Conservation (phyloP, 2,329 filamentous ascomycete species). For the Fusarium coffeatum region DNA sequence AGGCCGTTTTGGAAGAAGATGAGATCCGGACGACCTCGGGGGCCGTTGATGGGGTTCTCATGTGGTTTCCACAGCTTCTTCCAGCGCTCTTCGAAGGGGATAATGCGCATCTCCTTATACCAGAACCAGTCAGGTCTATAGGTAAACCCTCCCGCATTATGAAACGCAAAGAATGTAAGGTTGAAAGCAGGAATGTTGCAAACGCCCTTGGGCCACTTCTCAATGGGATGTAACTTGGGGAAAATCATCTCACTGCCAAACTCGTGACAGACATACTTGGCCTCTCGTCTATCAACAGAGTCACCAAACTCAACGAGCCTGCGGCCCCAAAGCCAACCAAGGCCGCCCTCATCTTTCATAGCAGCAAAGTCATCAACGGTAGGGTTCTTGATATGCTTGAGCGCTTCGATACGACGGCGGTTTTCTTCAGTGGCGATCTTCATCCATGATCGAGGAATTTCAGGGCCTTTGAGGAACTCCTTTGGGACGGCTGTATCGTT, state of each 20-base stretch:
- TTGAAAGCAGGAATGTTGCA: background rate
- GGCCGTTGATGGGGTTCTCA: background rate
- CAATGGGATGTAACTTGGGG: background rate
- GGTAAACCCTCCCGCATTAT: background rate
- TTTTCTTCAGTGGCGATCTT: background rate
- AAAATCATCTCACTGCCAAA: conserved; percentile 8
- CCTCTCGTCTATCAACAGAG: conserved; percentile 7
- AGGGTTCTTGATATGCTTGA: background rate
- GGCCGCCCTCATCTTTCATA: background rate
- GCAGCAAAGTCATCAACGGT: background rate
- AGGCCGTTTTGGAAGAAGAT: conserved; percentile 1
- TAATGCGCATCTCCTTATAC: conserved; percentile 3
- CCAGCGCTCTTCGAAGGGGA: conserved; percentile 11
- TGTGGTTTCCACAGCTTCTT: conserved; percentile 1
- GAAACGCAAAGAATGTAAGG: background rate
- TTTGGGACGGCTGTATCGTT: background rate
- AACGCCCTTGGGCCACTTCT: conserved; percentile 6
- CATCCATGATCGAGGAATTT: conserved; percentile 5
- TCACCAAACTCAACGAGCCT: conserved; percentile 6
- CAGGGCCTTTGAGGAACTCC: background rate
- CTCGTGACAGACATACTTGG: background rate
- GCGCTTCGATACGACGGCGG: background rate
- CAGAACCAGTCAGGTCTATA: conserved; percentile 9
- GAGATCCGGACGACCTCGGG: background rate
- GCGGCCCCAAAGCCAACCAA: conserved; percentile 8